phyloP scores from a whole-genome alignment of 23 red algal genomes.

The Gracilaria caudata region DNA sequence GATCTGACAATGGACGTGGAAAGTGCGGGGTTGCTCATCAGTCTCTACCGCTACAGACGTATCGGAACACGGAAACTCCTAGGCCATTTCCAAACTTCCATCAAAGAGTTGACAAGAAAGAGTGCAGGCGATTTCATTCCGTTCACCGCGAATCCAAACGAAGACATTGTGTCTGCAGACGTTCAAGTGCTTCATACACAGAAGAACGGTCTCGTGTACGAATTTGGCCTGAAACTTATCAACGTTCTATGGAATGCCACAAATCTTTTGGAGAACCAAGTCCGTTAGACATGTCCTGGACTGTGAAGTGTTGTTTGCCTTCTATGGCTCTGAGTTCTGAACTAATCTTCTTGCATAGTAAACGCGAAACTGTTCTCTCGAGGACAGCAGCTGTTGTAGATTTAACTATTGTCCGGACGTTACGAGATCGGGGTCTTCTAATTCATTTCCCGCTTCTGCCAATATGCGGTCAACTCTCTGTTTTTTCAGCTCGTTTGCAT shows the following conservation, averaged over 20 bases:
- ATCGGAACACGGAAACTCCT: conserved; percentile 47
- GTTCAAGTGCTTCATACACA: conserved; percentile 42
- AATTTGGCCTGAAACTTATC: conserved; percentile 64
- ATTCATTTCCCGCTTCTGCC: conserved; percentile 40
- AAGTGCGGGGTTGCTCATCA: conserved; percentile 44
- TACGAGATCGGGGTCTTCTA: conserved; percentile 24
- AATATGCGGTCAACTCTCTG: conserved; percentile 54
- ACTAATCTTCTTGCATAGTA: background rate
- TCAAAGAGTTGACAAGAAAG: conserved; percentile 47
- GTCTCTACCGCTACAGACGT: conserved; percentile 41
- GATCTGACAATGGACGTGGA: conserved; percentile 55
- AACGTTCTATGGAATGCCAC: conserved; percentile 65
- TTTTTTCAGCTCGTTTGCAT: conserved; percentile 40
- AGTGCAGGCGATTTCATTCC: conserved; percentile 50
- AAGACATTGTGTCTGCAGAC: conserved; percentile 53
- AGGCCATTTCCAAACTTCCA: conserved; percentile 53
- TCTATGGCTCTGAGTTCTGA: background rate
- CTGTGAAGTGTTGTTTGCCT: background rate
- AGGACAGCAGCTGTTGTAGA: background rate
- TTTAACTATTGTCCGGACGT: background rate
- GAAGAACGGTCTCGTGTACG: conserved; percentile 41
- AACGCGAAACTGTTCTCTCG: background rate
- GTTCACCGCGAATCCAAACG: conserved; percentile 56
- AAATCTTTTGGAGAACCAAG: background rate
- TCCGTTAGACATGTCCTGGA: background rate